Conservation (phyloP, 306 rosid species). For the Corylus americana region DNA sequence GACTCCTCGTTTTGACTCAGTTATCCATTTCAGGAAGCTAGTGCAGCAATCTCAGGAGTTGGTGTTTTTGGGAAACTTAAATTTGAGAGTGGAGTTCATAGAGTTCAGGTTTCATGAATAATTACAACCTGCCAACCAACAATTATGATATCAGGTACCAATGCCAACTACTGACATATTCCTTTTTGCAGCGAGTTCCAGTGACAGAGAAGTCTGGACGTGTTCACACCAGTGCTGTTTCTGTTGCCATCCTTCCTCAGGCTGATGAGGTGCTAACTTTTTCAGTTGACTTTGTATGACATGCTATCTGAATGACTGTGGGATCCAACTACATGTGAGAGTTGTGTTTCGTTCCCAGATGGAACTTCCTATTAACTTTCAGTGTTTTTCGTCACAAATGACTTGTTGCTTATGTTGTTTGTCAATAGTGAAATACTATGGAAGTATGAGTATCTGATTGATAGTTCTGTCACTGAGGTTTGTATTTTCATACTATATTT, state of each 20-base stretch:
- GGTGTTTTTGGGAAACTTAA: slow-evolving; percentile 84
- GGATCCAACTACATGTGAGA: slow-evolving; percentile 3
- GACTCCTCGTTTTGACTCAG: slow-evolving; percentile 21
- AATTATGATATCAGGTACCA: slow-evolving; percentile 12
- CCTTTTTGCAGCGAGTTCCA: slow-evolving; percentile 73
- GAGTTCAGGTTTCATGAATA: slow-evolving; percentile 76
- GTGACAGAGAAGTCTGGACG: slow-evolving; percentile 93
- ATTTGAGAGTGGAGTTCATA: slow-evolving; percentile 95
- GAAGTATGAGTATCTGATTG: slow-evolving; percentile 13
- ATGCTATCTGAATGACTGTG: slow-evolving; percentile 19
- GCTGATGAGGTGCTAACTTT: slow-evolving; percentile 72
- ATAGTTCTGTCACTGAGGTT: slow-evolving; percentile 5
- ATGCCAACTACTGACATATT: slow-evolving; percentile 25
- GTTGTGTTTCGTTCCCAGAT: not conserved
- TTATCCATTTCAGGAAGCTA: slow-evolving; percentile 66
- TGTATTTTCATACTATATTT: not conserved
- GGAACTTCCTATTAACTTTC: slow-evolving; percentile 9
- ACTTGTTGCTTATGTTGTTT: not conserved
- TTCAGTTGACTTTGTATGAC: slow-evolving; percentile 13
- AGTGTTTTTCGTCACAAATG: slow-evolving; percentile 3
- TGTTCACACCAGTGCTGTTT: slow-evolving; percentile 91
- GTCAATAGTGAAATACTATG: slow-evolving; percentile 8
- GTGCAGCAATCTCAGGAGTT: slow-evolving; percentile 79
- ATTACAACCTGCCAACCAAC: slow-evolving; percentile 21
- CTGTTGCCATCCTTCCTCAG: slow-evolving; percentile 96